Percentiles rank a stretch among this genome's conserved stretches.
These are phyloP conservation scores for Wickerhamiella allomyrinae DNA, from an alignment of 805 yeast species.

Conservation along the genomic window DNA sequence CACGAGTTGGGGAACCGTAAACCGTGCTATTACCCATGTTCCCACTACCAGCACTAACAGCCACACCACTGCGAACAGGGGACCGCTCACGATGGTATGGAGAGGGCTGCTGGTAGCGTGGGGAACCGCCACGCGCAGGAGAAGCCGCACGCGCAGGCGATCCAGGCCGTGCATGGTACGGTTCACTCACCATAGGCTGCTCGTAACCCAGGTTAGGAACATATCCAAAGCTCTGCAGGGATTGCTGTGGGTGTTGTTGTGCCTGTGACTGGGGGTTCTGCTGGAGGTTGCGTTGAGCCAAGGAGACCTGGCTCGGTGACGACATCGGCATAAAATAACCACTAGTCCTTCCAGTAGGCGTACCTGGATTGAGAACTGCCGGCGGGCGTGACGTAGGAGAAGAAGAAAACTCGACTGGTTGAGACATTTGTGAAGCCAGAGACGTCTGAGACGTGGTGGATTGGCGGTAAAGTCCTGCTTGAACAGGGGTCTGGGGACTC, in stretches of 20 bases:
- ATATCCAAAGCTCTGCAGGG: neutral
- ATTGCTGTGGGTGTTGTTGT: neutral
- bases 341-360: constrained; percentile 1
- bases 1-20: neutral
- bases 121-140: neutral
- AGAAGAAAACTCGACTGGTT: neutral
- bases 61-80: neutral
- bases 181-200: constrained; percentile 2
- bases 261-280: neutral
- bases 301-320: constrained; percentile 3
- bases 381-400: neutral
- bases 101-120: neutral
- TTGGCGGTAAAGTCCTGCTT: neutral
- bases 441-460: neutral
- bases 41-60: neutral
- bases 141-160: constrained; percentile 1
- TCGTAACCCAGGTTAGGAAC: neutral
- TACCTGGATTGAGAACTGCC: neutral
- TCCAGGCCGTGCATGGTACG: constrained; percentile 2
- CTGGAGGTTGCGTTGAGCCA: constrained; percentile 1
- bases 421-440: neutral
- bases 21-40: neutral
- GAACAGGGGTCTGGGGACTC: neutral
- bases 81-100: constrained; percentile 1
- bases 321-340: constrained; percentile 1